Base-by-base conservation (phyloP, 2,329 filamentous ascomycete genomes). In the Ascosphaera aggregata region DNA sequence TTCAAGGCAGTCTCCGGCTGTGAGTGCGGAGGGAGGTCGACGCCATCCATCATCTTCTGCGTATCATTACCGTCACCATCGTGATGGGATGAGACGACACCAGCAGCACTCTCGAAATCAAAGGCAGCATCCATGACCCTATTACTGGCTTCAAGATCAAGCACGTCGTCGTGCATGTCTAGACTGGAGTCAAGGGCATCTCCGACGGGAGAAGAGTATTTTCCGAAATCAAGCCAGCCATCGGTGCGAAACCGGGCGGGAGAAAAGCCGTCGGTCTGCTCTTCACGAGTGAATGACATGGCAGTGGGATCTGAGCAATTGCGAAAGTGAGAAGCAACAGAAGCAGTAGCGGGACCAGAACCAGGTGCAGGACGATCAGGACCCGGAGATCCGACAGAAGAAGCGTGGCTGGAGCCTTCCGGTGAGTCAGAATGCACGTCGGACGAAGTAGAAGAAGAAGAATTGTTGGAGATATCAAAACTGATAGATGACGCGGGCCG, bases 111-210 rank as follows among this genome's bases (percentile, higher is more conserved):
- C 34, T 63, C 60, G 43, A 63, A 63, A 44, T 63, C 60, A 42
- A 63, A 63, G 9, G 58, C 59, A 19, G 59, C 60, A 44, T 61
- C 59, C 61, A 64, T 62, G 13, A 57, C 58, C 43, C 55, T 57
- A 43, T 63, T 63, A 41, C 58, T 63, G 4, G 51, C 55, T 43
- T 63, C 60, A 34, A 61, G 46, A 39, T 63, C 60, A 27, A 27
- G 22, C 22, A 27, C 11, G 11, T 27, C 22, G 11, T 27, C 22
- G 22, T 27, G 22, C 5, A 27, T 27, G 11, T 27, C 22, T 7
- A 27, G 22, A 11, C 22, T 11, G 18, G 53, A 44, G 15, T 54
- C 55, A 41, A 49, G 46, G 38, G 55, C 49, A 7, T 52, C 51
- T 18, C 59, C 56, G 34, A 57, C 56, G 39, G 56, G 55, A 15